A percentile compares a stretch with the other conserved stretches of the same genome.
phyloP scores from a whole-genome alignment of 1,284 basidiomycete genomes.

The Trametes polyzona region DNA sequence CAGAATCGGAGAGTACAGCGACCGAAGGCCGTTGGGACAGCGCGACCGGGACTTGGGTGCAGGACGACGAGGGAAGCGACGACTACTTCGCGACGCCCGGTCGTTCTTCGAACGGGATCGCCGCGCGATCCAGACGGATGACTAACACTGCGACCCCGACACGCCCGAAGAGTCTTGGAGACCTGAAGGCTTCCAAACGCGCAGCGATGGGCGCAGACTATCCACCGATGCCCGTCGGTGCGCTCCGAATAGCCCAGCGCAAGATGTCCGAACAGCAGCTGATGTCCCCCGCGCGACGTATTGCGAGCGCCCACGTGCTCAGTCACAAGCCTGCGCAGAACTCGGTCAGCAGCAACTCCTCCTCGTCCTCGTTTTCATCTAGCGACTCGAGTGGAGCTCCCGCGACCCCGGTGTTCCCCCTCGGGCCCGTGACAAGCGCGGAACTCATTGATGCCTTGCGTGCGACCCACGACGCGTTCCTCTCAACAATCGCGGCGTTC shows the following conservation, averaged over 20 bases:
- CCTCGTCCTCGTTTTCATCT: conserved; percentile 62
- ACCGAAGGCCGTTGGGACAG: conserved; percentile 27
- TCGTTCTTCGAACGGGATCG: conserved; percentile 29
- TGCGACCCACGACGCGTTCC: conserved; percentile 83
- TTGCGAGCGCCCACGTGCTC: conserved; percentile 15
- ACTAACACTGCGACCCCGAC: conserved; percentile 39
- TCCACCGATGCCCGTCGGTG: conserved; percentile 34
- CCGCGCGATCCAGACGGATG: conserved; percentile 28
- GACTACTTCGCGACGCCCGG: conserved; percentile 28
- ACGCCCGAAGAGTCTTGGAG: conserved; percentile 57
- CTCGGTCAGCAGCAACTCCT: conserved; percentile 70
- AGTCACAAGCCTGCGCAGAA: conserved; percentile 46
- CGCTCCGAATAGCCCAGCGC: conserved; percentile 15
- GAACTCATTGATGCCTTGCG: conserved; percentile 75
- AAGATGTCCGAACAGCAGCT: conserved; percentile 26
- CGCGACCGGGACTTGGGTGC: conserved; percentile 29
- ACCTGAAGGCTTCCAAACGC: conserved; percentile 48
- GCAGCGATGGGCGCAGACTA: conserved; percentile 25
- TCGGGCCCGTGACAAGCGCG: conserved; percentile 64
- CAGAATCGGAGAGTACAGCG: conserved; percentile 40
- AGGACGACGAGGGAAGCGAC: conserved; percentile 27
- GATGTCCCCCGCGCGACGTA: conserved; percentile 18
- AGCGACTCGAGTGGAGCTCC: conserved; percentile 43
- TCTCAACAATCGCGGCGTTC: conserved; percentile 95
- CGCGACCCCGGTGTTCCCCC: conserved; percentile 62